phyloP scores from a whole-genome alignment of 192 early-diverging fungal species.

The Kickxella alabastrina region DNA sequence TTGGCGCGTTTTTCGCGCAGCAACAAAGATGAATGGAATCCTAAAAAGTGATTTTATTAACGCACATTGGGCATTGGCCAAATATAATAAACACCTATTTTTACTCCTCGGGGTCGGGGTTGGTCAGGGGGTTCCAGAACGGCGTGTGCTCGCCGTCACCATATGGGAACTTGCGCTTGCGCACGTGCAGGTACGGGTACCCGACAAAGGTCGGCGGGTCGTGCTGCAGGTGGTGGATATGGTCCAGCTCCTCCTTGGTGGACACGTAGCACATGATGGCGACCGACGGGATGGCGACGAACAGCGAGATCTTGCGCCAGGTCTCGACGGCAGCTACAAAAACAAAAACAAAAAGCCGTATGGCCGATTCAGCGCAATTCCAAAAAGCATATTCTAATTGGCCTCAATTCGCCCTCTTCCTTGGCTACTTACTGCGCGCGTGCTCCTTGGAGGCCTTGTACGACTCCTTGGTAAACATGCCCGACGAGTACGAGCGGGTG shows the following conservation, averaged over 20 bases:
- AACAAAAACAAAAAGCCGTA: background rate
- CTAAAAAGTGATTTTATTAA: conserved; percentile 1
- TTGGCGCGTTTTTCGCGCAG: conserved; percentile 68
- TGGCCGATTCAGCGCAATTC: too few species aligned
- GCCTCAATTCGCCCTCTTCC: too few species aligned
- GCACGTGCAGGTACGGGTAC: conserved; percentile 44
- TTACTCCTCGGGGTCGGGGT: conserved; percentile 50
- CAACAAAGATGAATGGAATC: too few species aligned
- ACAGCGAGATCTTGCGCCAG: conserved; percentile 49
- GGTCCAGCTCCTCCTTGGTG: conserved; percentile 44
- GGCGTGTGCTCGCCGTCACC: conserved; percentile 49
- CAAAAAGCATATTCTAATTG: too few species aligned
- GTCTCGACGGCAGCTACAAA: conserved; percentile 42
- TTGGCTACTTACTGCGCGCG: conserved; percentile 30
- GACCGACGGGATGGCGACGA: conserved; percentile 28
- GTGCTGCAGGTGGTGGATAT: conserved; percentile 51
- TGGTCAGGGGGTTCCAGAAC: conserved; percentile 48
- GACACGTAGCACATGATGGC: conserved; percentile 36
- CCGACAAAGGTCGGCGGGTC: conserved; percentile 44
- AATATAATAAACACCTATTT: too few species aligned
- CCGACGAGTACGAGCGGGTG: conserved; percentile 39
- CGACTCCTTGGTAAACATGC: conserved; percentile 20
- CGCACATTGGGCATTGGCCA: too few species aligned
- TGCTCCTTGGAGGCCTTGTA: conserved; percentile 46
- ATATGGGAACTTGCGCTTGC: conserved; percentile 49